These are phyloP conservation scores for Hyphopichia fennica DNA, from an alignment of 1,139 yeast species.

Conservation along the genomic window DNA sequence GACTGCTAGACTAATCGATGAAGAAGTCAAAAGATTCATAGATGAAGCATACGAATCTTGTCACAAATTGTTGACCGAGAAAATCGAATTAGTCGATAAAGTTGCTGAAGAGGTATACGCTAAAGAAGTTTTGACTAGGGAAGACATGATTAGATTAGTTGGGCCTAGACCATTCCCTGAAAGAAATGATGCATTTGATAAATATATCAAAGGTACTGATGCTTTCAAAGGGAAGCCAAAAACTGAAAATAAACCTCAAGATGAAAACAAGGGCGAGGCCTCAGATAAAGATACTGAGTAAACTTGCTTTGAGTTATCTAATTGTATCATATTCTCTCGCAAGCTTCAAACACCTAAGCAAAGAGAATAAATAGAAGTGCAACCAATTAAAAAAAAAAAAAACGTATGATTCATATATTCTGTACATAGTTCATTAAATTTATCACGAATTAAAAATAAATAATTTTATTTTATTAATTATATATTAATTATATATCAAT, in stretches of 20 bases:
- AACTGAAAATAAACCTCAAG: slow-evolving; percentile 1
- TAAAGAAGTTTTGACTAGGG: slow-evolving; percentile 86
- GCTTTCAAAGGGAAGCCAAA: slow-evolving; percentile 32
- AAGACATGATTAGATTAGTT: slow-evolving; percentile 82
- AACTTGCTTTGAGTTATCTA: too few species aligned
- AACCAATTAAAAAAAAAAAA: background rate
- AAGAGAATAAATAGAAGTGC: background rate
- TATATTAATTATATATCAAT: background rate
- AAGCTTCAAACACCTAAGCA: too few species aligned
- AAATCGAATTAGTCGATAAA: slow-evolving; percentile 68
- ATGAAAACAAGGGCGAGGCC: background rate
- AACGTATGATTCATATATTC: background rate
- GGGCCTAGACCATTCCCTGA: slow-evolving; percentile 93
- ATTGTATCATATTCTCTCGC: too few species aligned
- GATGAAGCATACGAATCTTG: slow-evolving; percentile 76
- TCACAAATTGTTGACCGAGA: slow-evolving; percentile 63
- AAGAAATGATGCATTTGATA: slow-evolving; percentile 89
- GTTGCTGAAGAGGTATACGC: slow-evolving; percentile 84
- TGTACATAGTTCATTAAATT: background rate
- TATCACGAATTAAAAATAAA: background rate
- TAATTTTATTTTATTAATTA: background rate
- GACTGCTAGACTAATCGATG: slow-evolving; percentile 70
- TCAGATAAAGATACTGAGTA: background rate
- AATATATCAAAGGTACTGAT: slow-evolving; percentile 56
- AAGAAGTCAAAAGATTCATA: slow-evolving; percentile 80